phyloP scores from a whole-genome alignment of 345 rosid genomes.

The Hirschfeldia incana region DNA sequence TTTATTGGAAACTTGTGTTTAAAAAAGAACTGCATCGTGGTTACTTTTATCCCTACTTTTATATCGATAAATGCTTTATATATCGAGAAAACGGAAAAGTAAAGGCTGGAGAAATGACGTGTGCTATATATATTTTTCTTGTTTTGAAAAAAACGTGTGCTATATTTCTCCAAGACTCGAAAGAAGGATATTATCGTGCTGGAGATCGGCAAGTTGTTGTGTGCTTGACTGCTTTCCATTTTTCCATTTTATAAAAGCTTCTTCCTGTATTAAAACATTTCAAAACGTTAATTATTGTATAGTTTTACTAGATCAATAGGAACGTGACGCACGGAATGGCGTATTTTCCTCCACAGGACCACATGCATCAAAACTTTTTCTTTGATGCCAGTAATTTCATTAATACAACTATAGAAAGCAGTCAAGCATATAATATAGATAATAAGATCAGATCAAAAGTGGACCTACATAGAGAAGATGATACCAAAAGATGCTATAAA shows the following conservation, averaged over 20 bases:
- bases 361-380: constrained; percentile 5
- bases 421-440: neutral
- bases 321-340: constrained; percentile 30
- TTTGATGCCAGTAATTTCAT: too few species aligned
- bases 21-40: too few species aligned
- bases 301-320: neutral
- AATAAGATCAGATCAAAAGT: constrained; percentile 21
- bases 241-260: neutral
- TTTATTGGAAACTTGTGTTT: too few species aligned
- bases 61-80: too few species aligned
- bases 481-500: constrained; percentile 25
- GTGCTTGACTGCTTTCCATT: constrained; percentile 7
- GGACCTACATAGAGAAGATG: constrained; percentile 11
- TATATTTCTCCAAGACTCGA: neutral
- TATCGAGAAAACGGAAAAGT: too few species aligned
- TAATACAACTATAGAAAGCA: too few species aligned
- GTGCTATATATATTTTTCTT: too few species aligned
- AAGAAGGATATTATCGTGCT: constrained; percentile 6
- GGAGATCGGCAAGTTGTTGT: constrained; percentile 6
- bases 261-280: neutral
- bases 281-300: neutral
- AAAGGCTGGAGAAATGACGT: too few species aligned
- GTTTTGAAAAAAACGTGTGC: constrained; percentile 18
- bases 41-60: too few species aligned
- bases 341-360: constrained; percentile 12